Evolutionary conservation across 495 filamentous ascomycete species (phyloP), one percentile per base, ranked within the genome.

Genomic region (Podospora comata): DNA sequence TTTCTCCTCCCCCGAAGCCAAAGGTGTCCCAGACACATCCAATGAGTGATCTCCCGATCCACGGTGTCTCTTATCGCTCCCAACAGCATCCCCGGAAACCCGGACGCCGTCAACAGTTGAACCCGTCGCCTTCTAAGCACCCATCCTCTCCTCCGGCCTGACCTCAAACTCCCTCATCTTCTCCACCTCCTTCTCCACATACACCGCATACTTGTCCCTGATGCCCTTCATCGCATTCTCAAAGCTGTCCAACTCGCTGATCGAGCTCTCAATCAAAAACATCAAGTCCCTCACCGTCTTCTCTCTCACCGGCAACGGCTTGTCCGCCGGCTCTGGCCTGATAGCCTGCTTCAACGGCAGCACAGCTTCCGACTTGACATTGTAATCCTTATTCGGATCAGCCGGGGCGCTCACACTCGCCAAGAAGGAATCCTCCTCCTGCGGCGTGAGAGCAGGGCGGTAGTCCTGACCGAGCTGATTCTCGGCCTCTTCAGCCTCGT

Each of bases 401-500:
- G 74, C 73, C 9, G 68, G 67, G 18, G 74, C 72, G 54, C 68
- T 70, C 75, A 79, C 78, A 66, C 70, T 73, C 27, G 16, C 20
- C 13, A 79, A 67, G 18, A 77, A 65, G n/a, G 11, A 18, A 61
- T 79, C 74, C 11, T 66, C 65, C 64, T 78, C 78, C 13, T 54
- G 57, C 4, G 64, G 63, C 19, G 63, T 19, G 58, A 77, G 26
- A 1, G 61, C 70, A 0, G 66, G 58, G 23, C 59, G 63, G 56
- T 28, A 27, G 5, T 54, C 62, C 53, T 54, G 54, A 11, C 86
- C 86, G 71, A 89, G 86, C n/a, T 90, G 87, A 9, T 87, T 86
- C 44, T 87, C 84, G 28, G 79, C 78, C 54, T 93, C 79, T 61
- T 75, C 77, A 3, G 86, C 79, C 48, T 86, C 85, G 73, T 89